phyloP scores from a whole-genome alignment of 164 flowering plant species.

The Tetrastigma voinierianum region DNA sequence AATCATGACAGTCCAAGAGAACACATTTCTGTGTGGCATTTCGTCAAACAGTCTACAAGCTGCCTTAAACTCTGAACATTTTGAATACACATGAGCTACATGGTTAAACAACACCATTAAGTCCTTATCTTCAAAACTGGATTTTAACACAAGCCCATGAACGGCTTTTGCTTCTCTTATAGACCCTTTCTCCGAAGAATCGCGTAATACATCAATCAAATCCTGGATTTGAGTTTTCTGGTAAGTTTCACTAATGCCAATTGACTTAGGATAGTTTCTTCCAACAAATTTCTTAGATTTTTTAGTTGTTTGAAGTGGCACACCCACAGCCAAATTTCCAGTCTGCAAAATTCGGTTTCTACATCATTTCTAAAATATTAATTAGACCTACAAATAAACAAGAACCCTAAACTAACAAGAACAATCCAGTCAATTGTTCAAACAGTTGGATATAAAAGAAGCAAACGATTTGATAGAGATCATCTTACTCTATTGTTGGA shows the following conservation, averaged over 20 bases:
- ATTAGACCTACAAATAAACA: no score
- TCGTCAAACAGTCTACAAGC: constrained; percentile 41
- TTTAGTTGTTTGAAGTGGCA: constrained; percentile 10
- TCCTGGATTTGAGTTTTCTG: constrained; percentile 16
- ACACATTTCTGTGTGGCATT: constrained; percentile 44
- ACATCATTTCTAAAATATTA: no score
- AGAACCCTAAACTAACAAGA: no score
- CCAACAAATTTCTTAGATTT: constrained; percentile 1
- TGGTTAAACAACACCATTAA: constrained; percentile 42
- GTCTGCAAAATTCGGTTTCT: constrained; percentile 15
- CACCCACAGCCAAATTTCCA: constrained; percentile 7
- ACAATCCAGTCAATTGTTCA: neutral
- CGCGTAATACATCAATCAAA: constrained; percentile 38
- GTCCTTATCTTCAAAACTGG: constrained; percentile 23
- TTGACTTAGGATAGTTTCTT: constrained; percentile 7
- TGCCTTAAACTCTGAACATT: constrained; percentile 37
- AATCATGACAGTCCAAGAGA: constrained; percentile 69
- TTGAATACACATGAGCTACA: constrained; percentile 42
- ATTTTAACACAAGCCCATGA: constrained; percentile 46
- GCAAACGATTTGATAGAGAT: constrained; percentile 3
- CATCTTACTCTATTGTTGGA: constrained; percentile 11
- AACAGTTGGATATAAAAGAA: neutral
- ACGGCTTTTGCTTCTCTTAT: constrained; percentile 35
- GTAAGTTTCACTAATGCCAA: neutral
- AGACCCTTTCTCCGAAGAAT: constrained; percentile 28